Base-by-base conservation (phyloP, 169 alveolate species). In the Plasmodium coatneyi region DNA sequence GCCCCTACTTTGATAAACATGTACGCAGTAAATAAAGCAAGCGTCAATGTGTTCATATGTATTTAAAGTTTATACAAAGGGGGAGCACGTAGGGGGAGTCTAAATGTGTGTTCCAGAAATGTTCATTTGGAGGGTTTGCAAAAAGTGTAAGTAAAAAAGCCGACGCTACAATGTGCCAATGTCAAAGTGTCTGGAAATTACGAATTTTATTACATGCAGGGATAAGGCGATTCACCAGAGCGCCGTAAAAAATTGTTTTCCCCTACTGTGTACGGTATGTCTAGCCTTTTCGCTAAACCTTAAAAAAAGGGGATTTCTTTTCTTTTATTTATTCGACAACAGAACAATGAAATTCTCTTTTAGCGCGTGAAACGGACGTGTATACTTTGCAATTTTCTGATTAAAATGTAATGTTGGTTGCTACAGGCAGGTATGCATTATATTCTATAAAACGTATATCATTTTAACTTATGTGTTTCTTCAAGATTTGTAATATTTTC, bases 401-500 rank as follows among this genome's bases (percentile, higher is more conserved):
- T 66, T 66, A 66, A 25, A 66, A 66, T 66, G n/a, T 66, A 1
- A 22, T 22, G n/a, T 19, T 66, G 5, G 36, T 28, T 25, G 36
- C 76, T 66, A 22, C 76, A 66, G 41, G n/a, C 1, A 19, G 41
- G 76, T 66, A 25, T 66, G 36, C 36, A 28, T 66, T 66, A 32
- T 66, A 22, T 19, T 16, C 39, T 22, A 66, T 6, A 28, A 22
- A 3, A 66, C 36, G 60, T 49, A 49, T 49, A 14, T 14, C 60
- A 66, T 81, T 39, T 81, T 81, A 81, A 34, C 49, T 39, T 34
- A 22, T 25, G 43, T 28, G 22, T 46, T 49, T 41, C n/a, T 74
- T 74, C 49, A 43, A n/a, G 66, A 32, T 36, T 81, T 81, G 32
- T 81, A 30, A 78, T 78, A 25, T 46, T 78, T 78, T 25, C n/a